Percentiles rank a stretch among this genome's conserved stretches.
Evolutionary conservation across 2,329 filamentous ascomycete genomes (phyloP).

Genomic region (Xylaria sp.): DNA sequence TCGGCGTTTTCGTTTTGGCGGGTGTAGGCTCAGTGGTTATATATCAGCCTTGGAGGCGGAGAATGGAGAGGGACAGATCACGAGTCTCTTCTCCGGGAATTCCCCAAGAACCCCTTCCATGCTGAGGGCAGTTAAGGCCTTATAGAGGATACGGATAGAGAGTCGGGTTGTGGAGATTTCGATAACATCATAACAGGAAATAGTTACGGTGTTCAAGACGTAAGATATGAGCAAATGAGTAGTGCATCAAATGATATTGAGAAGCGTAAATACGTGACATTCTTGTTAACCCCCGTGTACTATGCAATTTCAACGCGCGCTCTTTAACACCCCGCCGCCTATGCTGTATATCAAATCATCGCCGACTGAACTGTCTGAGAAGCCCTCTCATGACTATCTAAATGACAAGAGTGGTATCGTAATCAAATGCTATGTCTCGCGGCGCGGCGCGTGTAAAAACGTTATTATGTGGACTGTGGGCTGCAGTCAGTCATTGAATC

Average conservation of each 20-base stretch:
- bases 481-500: conserved; percentile 44
- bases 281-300: conserved; percentile 31
- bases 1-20: conserved; percentile 82
- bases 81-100: conserved; percentile 28
- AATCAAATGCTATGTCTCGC: conserved; percentile 15
- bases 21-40: conserved; percentile 77
- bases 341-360: conserved; percentile 27
- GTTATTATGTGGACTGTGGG: conserved; percentile 40
- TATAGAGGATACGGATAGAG: neutral
- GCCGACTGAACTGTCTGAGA: neutral
- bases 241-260: conserved; percentile 20
- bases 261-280: conserved; percentile 30
- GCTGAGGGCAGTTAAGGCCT: neutral
- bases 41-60: conserved; percentile 81
- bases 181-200: neutral
- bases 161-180: neutral
- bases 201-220: neutral
- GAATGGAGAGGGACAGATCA: conserved; percentile 52
- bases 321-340: conserved; percentile 16
- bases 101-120: conserved; percentile 21
- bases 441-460: neutral
- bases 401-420: conserved; percentile 29
- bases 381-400: conserved; percentile 18
- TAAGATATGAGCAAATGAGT: neutral
- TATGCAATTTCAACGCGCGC: conserved; percentile 29